Conservation (phyloP, 2,329 filamentous ascomycete genomes). For the Ascochyta lentis region DNA sequence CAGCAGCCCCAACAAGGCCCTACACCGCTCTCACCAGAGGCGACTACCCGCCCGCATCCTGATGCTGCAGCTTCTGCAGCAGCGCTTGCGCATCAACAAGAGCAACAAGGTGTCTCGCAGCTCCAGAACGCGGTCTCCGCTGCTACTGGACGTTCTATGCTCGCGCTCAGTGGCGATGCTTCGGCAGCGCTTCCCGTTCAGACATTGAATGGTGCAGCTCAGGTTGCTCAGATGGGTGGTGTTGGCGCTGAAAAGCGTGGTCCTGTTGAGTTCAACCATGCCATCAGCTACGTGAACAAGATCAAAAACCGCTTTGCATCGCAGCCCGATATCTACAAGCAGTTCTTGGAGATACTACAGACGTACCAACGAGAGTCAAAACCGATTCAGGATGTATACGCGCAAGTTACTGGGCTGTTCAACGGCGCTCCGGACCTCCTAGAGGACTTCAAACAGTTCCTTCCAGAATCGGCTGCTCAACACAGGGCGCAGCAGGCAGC, state of each 20-base stretch:
- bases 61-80: conserved; percentile 51
- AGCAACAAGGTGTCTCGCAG: conserved; percentile 70
- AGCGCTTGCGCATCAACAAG: conserved; percentile 63
- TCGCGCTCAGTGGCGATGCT: conserved; percentile 57
- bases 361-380: conserved; percentile 98
- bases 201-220: conserved; percentile 66
- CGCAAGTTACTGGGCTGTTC: conserved; percentile 93
- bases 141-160: conserved; percentile 60
- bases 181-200: conserved; percentile 61
- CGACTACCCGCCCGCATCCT: conserved; percentile 45
- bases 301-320: conserved; percentile 99
- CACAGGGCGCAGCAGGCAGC: conserved; percentile 62
- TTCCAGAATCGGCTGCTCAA: conserved; percentile 84
- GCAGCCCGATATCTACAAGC: conserved; percentile 98
- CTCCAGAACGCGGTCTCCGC: conserved; percentile 69
- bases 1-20: conserved; percentile 45
- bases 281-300: conserved; percentile 99
- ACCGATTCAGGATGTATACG: conserved; percentile 97
- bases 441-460: conserved; percentile 98
- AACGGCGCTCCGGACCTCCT: conserved; percentile 91
- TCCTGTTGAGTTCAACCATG: conserved; percentile 98
- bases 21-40: conserved; percentile 48
- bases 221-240: conserved; percentile 63
- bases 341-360: conserved; percentile 96
- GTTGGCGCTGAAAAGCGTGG: conserved; percentile 76